Evolutionary conservation across 352 stramenopile genomes (phyloP).

Genomic region (Globisporangium takayamanum): DNA sequence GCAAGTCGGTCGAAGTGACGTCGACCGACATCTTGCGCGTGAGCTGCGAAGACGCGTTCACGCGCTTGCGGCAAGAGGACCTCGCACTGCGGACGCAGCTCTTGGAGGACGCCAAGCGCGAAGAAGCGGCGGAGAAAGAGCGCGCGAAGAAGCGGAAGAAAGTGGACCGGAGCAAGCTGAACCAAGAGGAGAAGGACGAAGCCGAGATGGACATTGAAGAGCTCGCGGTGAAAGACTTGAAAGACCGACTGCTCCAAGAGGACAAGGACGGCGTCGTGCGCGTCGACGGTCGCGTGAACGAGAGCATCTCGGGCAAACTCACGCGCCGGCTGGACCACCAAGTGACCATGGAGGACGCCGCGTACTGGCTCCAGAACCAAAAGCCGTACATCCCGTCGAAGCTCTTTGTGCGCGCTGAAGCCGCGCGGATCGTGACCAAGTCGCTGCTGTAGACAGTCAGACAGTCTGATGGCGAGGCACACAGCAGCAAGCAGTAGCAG

Average conservation of each 20-base stretch:
- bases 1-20: conserved; percentile 39
- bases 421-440: conserved; percentile 79
- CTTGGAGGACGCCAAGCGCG: conserved; percentile 72
- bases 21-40: conserved; percentile 78
- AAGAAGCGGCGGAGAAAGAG: conserved; percentile 72
- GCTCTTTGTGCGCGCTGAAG: conserved; percentile 78
- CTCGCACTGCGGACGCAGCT: conserved; percentile 44
- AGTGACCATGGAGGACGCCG: conserved; percentile 78
- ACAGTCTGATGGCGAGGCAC: not conserved
- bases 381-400: conserved; percentile 80
- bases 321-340: conserved; percentile 52
- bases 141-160: conserved; percentile 85
- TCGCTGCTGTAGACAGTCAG: conserved; percentile 32
- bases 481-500: not conserved
- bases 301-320: conserved; percentile 61
- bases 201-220: conserved; percentile 85
- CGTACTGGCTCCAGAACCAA: conserved; percentile 77
- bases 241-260: conserved; percentile 70
- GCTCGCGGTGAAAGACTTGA: conserved; percentile 74
- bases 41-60: conserved; percentile 81
- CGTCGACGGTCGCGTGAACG: conserved; percentile 78
- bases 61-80: conserved; percentile 57
- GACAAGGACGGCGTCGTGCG: conserved; percentile 65
- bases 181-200: conserved; percentile 79
- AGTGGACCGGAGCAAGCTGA: conserved; percentile 67